Evolutionary conservation across 225 moss, liverwort and hornwort species (phyloP), one percentile per base, ranked within the genome.

Genomic region (Polytrichum formosum): DNA sequence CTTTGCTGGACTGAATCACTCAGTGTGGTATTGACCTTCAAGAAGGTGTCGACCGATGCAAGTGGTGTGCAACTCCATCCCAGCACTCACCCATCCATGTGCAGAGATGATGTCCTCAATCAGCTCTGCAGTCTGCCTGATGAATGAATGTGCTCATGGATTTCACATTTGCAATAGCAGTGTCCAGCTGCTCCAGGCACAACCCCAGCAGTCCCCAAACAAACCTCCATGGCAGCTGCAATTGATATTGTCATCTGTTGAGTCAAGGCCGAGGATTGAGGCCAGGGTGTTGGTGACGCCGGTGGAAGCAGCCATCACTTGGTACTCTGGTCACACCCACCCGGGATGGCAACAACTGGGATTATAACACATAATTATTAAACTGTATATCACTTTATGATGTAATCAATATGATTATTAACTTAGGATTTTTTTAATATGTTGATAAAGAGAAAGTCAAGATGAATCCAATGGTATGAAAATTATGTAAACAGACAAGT

Each of bases 221-320:
- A 73, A 6, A 66, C 65, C 2, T 73, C 65, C 17, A 73, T 23
- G 7, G 71, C 71, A 7, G 25, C 21, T 10, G 54, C n/a, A 55
- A 65, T 26, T 26, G 1, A 1, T 25, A 28, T 55, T 73, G 6
- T 28, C 8, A 23, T 66, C 23, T 8, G 65, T 54, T 23, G 26
- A 4, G 54, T 65, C 29, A 4, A 73, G n/a, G 5, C 16, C 1
- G 0, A 55, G 25, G 17, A 73, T 33, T 7, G 22, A 29, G 20
- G n/a, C 22, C 28, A 56, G 30, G n/a, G 73, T 66, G 22, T 16
- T 2, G 7, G 56, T 55, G 54, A 73, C 73, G 16, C 66, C 65
- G 13, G 6, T 27, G 8, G 27, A n/a, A 16, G 73, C 73, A 28
- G 5, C 6, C 16, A 3, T 7, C n/a, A 65, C 28, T 1, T 31